Evolutionary conservation across 306 rosid genomes (phyloP).

Genomic region (Argentina anserina): DNA sequence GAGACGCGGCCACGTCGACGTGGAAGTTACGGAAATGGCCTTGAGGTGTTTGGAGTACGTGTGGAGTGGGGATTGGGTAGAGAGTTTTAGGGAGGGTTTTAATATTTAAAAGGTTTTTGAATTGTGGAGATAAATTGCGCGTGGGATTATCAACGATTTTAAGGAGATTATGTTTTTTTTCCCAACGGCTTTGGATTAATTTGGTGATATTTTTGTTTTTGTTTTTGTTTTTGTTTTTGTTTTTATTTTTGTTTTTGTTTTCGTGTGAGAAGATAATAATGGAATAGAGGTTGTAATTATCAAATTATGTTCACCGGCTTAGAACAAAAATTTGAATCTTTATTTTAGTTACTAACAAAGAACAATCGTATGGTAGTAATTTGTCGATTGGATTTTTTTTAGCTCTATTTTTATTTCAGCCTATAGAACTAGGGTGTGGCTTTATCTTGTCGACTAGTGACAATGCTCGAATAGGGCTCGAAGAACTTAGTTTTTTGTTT

Average conservation of each 20-base stretch:
- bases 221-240: neutral
- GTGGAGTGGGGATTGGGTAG: neutral
- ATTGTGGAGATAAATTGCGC: neutral
- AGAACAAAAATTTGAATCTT: neutral
- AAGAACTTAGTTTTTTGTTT: too few species aligned
- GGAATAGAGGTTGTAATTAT: neutral
- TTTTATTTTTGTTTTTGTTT: neutral
- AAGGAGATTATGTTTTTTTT: conserved; percentile 2
- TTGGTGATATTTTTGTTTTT: neutral
- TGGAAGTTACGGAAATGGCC: conserved; percentile 25
- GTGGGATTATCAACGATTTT: neutral
- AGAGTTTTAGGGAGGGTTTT: neutral
- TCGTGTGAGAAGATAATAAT: neutral
- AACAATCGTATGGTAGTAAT: too few species aligned
- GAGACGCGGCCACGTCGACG: conserved; percentile 50
- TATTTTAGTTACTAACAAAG: too few species aligned
- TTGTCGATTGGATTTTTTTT: too few species aligned
- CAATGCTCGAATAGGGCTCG: neutral
- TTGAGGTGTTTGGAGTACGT: neutral
- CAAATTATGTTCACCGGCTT: neutral
- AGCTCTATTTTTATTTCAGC: too few species aligned
- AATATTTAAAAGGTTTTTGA: neutral
- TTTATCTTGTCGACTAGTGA: too few species aligned
- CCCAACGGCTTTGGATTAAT: neutral
- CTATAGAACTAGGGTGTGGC: too few species aligned